Conservation (phyloP, 2,329 filamentous ascomycete genomes). For the Monosporascus sp. region DNA sequence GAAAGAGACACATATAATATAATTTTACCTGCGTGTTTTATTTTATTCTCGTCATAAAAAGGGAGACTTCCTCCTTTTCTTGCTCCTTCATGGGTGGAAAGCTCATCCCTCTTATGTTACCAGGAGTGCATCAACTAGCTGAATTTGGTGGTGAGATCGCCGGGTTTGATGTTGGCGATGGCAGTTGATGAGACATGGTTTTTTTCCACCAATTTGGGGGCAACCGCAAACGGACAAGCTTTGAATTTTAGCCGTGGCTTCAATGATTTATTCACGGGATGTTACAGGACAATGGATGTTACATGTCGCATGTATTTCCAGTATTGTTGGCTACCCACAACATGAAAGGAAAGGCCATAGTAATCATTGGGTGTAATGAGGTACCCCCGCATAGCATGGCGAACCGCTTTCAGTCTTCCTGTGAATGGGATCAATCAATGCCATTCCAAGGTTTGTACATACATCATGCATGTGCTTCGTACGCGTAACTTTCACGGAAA, state of each 20-base stretch:
- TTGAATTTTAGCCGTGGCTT: background rate
- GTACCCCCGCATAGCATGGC: no score
- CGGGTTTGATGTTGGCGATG: background rate
- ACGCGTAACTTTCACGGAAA: no score
- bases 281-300: background rate
- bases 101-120: background rate
- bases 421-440: no score
- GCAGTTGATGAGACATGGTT: background rate
- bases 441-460: no score
- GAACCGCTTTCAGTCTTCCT: no score
- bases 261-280: no score
- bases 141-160: background rate
- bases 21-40: background rate
- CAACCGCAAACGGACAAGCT: background rate
- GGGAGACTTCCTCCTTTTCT: background rate
- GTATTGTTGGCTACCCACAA: background rate
- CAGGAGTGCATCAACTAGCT: background rate
- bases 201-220: background rate
- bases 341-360: no score
- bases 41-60: background rate
- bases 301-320: background rate
- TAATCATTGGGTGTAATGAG: no score
- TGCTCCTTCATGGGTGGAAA: background rate
- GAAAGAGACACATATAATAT: no score
- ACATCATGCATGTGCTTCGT: no score